Evolutionary conservation across 768 basidiomycete species (phyloP).

Genomic region (Neoboletus brunneissimus): DNA sequence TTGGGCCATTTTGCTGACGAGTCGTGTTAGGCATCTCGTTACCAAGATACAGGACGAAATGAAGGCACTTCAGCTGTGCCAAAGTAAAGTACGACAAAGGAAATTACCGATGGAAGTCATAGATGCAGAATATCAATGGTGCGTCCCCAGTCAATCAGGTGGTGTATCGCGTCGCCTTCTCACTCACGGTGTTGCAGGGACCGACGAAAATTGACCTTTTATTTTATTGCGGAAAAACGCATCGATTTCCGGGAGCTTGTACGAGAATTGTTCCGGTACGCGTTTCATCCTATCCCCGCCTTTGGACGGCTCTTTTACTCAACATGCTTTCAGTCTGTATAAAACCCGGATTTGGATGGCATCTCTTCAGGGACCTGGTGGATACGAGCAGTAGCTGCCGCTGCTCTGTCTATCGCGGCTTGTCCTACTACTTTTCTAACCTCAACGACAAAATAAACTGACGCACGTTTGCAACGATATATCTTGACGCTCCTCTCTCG

Average conservation of each 20-base stretch:
- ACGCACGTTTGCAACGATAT: slow-evolving; percentile 17
- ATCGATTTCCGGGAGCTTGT: slow-evolving; percentile 97
- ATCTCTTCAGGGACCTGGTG: slow-evolving; percentile 57
- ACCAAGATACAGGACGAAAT: slow-evolving; percentile 88
- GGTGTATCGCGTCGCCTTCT: background rate
- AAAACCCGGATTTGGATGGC: slow-evolving; percentile 98
- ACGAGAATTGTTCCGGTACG: slow-evolving; percentile 84
- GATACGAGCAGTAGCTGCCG: slow-evolving; percentile 41
- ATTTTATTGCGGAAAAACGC: slow-evolving; percentile 93
- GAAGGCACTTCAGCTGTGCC: slow-evolving; percentile 88
- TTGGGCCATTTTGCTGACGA: slow-evolving; percentile 1
- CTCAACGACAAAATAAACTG: slow-evolving; percentile 14
- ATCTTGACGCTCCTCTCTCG: slow-evolving; percentile 18
- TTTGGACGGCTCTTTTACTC: slow-evolving; percentile 6
- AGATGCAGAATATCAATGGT: slow-evolving; percentile 99
- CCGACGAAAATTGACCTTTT: slow-evolving; percentile 96
- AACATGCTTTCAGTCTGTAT: slow-evolving; percentile 56
- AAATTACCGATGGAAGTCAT: slow-evolving; percentile 98
- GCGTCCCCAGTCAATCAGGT: slow-evolving; percentile 24
- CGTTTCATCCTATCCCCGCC: background rate
- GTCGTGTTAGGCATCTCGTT: slow-evolving; percentile 55
- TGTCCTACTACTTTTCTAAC: background rate
- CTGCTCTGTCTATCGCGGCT: background rate
- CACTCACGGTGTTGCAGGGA: slow-evolving; percentile 55
- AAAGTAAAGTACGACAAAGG: slow-evolving; percentile 89